These are phyloP conservation scores for Corynespora cassiicola DNA, from an alignment of 2,329 filamentous ascomycete genomes.

Conservation along the genomic window DNA sequence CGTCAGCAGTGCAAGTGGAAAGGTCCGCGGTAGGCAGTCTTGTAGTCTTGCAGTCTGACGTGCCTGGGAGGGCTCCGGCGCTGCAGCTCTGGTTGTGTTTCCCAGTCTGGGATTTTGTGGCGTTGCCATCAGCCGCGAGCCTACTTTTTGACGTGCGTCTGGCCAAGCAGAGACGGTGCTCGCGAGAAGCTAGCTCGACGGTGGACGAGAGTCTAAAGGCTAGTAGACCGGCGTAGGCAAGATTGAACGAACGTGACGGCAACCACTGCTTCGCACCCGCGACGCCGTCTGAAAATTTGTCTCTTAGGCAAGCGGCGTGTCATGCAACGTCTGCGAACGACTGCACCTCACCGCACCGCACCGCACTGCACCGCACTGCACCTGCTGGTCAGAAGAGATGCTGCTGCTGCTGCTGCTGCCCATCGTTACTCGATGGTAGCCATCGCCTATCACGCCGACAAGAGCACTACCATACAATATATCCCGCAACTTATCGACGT, in stretches of 20 bases:
- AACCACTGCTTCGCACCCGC: no score
- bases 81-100: constrained; percentile 39
- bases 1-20: constrained; percentile 38
- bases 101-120: constrained; percentile 35
- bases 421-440: constrained; percentile 21
- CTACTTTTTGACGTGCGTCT: constrained; percentile 38
- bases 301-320: constrained; percentile 3
- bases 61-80: constrained; percentile 36
- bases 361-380: no score
- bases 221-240: no score
- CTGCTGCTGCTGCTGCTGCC: constrained; percentile 21
- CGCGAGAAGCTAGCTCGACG: constrained; percentile 29
- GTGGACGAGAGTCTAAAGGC: no score
- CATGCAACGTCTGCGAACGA: constrained; percentile 10
- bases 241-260: constrained; percentile 7
- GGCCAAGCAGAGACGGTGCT: constrained; percentile 33
- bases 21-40: constrained; percentile 31
- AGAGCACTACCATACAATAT: constrained; percentile 6
- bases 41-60: constrained; percentile 42
- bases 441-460: constrained; percentile 18
- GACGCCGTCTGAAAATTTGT: constrained; percentile 14
- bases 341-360: no score
- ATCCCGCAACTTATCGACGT: constrained; percentile 4
- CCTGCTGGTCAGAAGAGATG: no score
- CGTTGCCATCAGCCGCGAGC: constrained; percentile 38